Percentiles rank a stretch among this genome's conserved stretches.
These are phyloP conservation scores for Diplodia mutila DNA, from an alignment of 2,329 filamentous ascomycete species.

Conservation along the genomic window DNA sequence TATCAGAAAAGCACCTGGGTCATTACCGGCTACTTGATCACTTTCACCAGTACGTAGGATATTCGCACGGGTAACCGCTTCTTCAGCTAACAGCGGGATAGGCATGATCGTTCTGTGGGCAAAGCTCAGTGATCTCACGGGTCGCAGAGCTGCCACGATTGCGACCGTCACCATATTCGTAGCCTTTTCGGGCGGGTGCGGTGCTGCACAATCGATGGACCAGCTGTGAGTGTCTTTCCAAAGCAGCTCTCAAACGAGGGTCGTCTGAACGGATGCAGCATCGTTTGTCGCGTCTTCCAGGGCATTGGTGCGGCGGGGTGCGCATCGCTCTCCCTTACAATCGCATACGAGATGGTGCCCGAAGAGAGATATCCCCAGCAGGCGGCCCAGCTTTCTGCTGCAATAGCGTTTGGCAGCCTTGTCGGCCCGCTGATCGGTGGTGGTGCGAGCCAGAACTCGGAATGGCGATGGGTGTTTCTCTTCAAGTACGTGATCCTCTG, in stretches of 20 bases:
- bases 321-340: slow-evolving; percentile 34
- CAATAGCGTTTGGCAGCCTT: slow-evolving; percentile 14
- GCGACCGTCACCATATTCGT: slow-evolving; percentile 35
- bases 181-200: slow-evolving; percentile 39
- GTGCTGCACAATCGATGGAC: slow-evolving; percentile 35
- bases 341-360: slow-evolving; percentile 36
- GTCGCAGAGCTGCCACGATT: slow-evolving; percentile 35
- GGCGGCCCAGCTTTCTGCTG: slow-evolving; percentile 8
- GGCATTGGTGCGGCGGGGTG: slow-evolving; percentile 37
- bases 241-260: no score
- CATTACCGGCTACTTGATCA: slow-evolving; percentile 38
- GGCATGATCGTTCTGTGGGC: slow-evolving; percentile 40
- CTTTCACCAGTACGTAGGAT: slow-evolving; percentile 44
- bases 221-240: slow-evolving; percentile 33
- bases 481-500: slow-evolving; percentile 25
- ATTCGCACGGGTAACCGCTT: background rate
- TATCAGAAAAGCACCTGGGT: slow-evolving; percentile 40
- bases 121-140: slow-evolving; percentile 40
- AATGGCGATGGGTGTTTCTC: slow-evolving; percentile 26
- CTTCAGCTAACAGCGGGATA: slow-evolving; percentile 22
- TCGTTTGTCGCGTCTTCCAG: slow-evolving; percentile 38
- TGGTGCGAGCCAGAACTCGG: background rate
- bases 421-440: slow-evolving; percentile 27
- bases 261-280: slow-evolving; percentile 29
- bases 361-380: slow-evolving; percentile 23